Percentiles rank a stretch among this genome's conserved stretches.
phyloP scores from a whole-genome alignment of 1,139 yeast species.

The Barnettozyma hawaiiensis region DNA sequence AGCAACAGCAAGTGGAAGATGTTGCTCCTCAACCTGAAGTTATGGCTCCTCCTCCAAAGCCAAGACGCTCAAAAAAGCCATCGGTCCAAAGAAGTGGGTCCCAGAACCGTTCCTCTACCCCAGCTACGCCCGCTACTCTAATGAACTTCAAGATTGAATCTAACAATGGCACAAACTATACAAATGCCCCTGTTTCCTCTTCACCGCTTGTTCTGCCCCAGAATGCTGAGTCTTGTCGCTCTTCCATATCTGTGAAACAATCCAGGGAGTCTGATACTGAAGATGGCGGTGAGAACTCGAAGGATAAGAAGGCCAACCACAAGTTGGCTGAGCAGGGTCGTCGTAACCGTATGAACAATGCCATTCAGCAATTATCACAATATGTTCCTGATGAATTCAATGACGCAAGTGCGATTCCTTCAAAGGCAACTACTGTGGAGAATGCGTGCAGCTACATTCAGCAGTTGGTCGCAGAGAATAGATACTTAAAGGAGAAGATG shows the following conservation, averaged over 20 bases:
- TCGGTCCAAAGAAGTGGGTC: constrained; percentile 3
- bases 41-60: constrained; percentile 25
- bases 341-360: constrained; percentile 84
- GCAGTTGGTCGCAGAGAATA: constrained; percentile 44
- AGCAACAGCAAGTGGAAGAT: constrained; percentile 8
- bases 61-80: constrained; percentile 10
- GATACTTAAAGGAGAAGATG: constrained; percentile 27
- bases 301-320: constrained; percentile 67
- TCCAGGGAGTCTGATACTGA: constrained; percentile 6
- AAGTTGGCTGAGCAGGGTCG: constrained; percentile 96
- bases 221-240: constrained; percentile 16
- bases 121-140: constrained; percentile 37
- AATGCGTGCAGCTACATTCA: constrained; percentile 70
- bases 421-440: constrained; percentile 93
- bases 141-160: constrained; percentile 33
- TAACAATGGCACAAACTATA: background rate
- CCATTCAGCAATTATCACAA: constrained; percentile 66
- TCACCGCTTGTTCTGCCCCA: constrained; percentile 23
- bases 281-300: constrained; percentile 22
- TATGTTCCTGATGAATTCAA: constrained; percentile 63
- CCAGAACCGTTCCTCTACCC: constrained; percentile 14
- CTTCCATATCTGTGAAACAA: constrained; percentile 11
- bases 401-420: constrained; percentile 56
- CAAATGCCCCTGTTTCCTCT: constrained; percentile 5
- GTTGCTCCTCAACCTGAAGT: background rate